A percentile compares a stretch with the other conserved stretches of the same genome.
Evolutionary conservation across 495 filamentous ascomycete genomes (phyloP).

Genomic region (Penicillium samsonianum): DNA sequence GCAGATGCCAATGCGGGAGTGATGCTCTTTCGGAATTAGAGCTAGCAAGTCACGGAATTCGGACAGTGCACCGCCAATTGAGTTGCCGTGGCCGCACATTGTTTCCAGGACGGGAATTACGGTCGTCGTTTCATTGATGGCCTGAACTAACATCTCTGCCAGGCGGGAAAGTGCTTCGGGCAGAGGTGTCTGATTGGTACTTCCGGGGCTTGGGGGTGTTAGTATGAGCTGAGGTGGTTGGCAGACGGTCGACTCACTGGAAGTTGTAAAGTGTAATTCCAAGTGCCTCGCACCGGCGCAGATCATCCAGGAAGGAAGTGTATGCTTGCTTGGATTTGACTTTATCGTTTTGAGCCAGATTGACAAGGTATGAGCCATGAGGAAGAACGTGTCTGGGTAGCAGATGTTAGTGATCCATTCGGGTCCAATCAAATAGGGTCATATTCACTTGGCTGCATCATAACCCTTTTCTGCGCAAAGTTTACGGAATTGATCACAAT

Average conservation of each 20-base stretch:
- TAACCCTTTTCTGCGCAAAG: conserved; percentile 70
- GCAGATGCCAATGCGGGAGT: conserved; percentile 89
- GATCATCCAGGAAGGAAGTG: conserved; percentile 81
- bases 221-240: conserved; percentile 13
- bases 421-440: neutral
- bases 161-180: conserved; percentile 74
- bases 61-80: conserved; percentile 81
- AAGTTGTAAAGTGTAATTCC: conserved; percentile 95
- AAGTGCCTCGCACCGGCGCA: conserved; percentile 83
- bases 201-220: conserved; percentile 62
- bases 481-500: conserved; percentile 64
- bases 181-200: conserved; percentile 63
- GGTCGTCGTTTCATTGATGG: conserved; percentile 69
- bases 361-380: conserved; percentile 95
- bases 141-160: conserved; percentile 74
- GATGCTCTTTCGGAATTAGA: conserved; percentile 65
- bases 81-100: conserved; percentile 88
- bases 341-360: conserved; percentile 80
- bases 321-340: conserved; percentile 86
- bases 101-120: conserved; percentile 89
- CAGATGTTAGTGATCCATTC: conserved; percentile 4
- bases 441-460: conserved; percentile 58
- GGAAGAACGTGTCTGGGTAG: conserved; percentile 68
- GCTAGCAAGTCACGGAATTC: conserved; percentile 84
- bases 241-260: conserved; percentile 54